Base-by-base conservation (phyloP, 2,329 filamentous ascomycete species). In the Coniochaeta hoffmannii region DNA sequence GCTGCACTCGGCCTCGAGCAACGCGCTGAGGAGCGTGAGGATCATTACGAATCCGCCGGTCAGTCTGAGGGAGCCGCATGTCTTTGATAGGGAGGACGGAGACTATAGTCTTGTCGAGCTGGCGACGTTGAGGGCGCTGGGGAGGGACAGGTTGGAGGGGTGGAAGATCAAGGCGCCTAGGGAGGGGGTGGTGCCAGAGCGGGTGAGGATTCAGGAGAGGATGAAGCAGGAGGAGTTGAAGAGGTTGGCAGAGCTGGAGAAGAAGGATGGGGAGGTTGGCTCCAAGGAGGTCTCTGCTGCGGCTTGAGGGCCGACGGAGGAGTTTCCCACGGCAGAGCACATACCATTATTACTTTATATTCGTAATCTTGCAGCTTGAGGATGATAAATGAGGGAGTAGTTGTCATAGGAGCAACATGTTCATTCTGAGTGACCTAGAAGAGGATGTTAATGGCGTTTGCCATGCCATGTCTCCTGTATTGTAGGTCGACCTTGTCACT, bases 11-110 rank as follows among this genome's bases (percentile, higher is more conserved):
- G 76, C 78, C 9, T 76, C 72, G 32, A 75, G 73, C 55, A 82
- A 82, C 58, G 60, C 71, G 53, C 59, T 64, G 55, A 61, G 68
- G 11, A 59, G 59, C 50, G 63, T 66, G 19, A 62, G 79, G 30
- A 77, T 82, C 58, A 82, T 83, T 61, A 82, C 79, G 19, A 83
- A 82, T 62, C 80, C 80, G 51, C 78, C 79, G 0, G 76, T 84
- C 9, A 72, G 69, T 19, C 63, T 84, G 2, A 73, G 65, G 41
- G 70, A 78, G 64, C 80, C 80, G 4, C 81, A 82, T 64, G 56
- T 68, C 10, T 81, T 83, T 58, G 72, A 81, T 60, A 67, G 81
- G 14, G 61, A 65, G 28, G 73, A 74, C 28, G 68, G 67, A 2
- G 59, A 73, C 14, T 84, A 82, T 62, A 82, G 76, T 59, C 68